Percentiles rank a stretch among this genome's conserved stretches.
Conservation (phyloP, 352 stramenopile species). For the Phytopythium aichiense region DNA sequence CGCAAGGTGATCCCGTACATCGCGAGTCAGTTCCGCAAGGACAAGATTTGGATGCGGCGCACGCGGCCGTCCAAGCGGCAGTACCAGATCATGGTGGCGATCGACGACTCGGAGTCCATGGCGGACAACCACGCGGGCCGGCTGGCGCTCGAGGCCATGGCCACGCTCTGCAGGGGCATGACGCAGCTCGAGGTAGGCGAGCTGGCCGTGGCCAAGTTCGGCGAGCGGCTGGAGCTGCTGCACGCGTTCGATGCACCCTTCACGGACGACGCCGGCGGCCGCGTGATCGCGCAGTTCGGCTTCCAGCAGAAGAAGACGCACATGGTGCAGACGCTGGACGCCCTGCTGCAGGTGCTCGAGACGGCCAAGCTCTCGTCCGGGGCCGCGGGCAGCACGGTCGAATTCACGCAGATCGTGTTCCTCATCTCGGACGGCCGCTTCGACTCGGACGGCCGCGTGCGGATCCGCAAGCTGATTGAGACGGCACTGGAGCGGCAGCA, state of each 20-base stretch:
- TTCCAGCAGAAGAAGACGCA: slow-evolving; percentile 98
- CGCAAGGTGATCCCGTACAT: slow-evolving; percentile 99
- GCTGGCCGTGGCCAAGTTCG: slow-evolving; percentile 93
- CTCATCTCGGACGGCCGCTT: slow-evolving; percentile 99
- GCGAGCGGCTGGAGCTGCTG: slow-evolving; percentile 95
- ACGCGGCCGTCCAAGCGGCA: slow-evolving; percentile 98
- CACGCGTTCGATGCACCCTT: slow-evolving; percentile 97
- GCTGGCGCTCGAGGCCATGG: slow-evolving; percentile 94
- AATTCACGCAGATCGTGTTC: slow-evolving; percentile 98
- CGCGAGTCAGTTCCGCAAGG: slow-evolving; percentile 99
- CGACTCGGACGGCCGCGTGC: slow-evolving; percentile 93
- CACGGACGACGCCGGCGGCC: slow-evolving; percentile 93
- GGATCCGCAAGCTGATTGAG: slow-evolving; percentile 94
- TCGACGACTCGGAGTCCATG: slow-evolving; percentile 99
- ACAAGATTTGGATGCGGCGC: slow-evolving; percentile 99
- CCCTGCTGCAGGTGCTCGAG: slow-evolving; percentile 90
- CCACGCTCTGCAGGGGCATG: slow-evolving; percentile 96
- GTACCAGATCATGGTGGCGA: slow-evolving; percentile 99
- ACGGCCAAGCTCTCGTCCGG: slow-evolving; percentile 57
- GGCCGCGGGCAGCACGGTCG: slow-evolving; percentile 45
- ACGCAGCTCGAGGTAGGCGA: slow-evolving; percentile 97
- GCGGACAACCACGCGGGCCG: slow-evolving; percentile 94
- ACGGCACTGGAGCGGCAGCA: slow-evolving; percentile 97
- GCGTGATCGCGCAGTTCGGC: slow-evolving; percentile 93
- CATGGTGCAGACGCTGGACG: slow-evolving; percentile 94